Evolutionary conservation across 2,329 filamentous ascomycete genomes (phyloP).

Genomic region (Colletotrichum ledebouriae): DNA sequence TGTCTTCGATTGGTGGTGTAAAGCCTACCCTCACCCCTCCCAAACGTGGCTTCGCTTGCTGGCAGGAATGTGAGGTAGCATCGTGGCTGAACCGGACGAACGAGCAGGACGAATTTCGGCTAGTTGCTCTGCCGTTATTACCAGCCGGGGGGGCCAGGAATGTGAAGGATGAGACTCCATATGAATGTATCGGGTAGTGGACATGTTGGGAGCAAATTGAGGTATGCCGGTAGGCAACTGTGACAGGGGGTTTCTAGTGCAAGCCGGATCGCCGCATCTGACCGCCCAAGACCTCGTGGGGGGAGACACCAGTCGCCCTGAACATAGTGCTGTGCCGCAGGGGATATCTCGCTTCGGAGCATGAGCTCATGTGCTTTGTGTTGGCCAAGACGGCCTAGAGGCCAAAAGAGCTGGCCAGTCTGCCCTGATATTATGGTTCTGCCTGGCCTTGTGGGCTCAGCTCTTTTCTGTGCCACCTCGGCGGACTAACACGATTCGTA

Average conservation of each 20-base stretch:
- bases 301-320: constrained; percentile 3
- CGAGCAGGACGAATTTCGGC: too few species aligned
- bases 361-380: neutral
- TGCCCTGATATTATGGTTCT: constrained; percentile 18
- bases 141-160: too few species aligned
- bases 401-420: neutral
- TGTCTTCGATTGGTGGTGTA: too few species aligned
- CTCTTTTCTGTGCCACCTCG: constrained; percentile 11
- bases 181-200: too few species aligned
- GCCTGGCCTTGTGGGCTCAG: constrained; percentile 16
- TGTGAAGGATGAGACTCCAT: too few species aligned
- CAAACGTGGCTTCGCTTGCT: too few species aligned
- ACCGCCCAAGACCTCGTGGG: neutral
- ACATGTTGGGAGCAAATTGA: too few species aligned
- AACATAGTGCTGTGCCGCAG: constrained; percentile 17
- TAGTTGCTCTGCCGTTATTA: too few species aligned
- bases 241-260: neutral
- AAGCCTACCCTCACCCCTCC: too few species aligned
- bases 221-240: too few species aligned
- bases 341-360: neutral
- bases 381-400: neutral
- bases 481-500: neutral
- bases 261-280: neutral
- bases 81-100: too few species aligned
- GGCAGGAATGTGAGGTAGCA: too few species aligned